Percentiles rank a stretch among this genome's conserved stretches.
Conservation (phyloP, 768 basidiomycete genomes). For the Agaricus blazei region DNA sequence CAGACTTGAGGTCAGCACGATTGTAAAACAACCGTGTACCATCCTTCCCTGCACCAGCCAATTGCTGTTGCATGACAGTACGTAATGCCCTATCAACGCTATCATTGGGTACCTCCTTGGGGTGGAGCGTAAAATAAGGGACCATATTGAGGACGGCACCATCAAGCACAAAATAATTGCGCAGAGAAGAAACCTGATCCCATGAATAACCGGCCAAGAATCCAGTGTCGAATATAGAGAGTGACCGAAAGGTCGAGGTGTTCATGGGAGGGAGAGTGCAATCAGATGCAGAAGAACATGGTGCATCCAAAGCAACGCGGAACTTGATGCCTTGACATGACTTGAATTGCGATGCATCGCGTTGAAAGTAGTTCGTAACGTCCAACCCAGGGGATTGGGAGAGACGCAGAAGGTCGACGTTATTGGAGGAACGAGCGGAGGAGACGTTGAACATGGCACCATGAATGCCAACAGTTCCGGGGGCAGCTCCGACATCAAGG, state of each 20-base stretch:
- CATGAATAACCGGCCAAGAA: constrained; percentile 85
- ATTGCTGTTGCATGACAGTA: constrained; percentile 49
- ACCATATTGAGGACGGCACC: constrained; percentile 92
- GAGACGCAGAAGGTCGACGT: constrained; percentile 57
- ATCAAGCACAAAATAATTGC: constrained; percentile 83
- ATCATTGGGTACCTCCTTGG: constrained; percentile 63
- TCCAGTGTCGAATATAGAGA: constrained; percentile 61
- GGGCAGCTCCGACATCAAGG: constrained; percentile 47
- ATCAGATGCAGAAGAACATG: constrained; percentile 54
- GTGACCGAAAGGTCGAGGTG: constrained; percentile 49
- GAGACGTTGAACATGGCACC: constrained; percentile 78
- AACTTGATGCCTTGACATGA: constrained; percentile 60
- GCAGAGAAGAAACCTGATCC: constrained; percentile 72
- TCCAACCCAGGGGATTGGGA: constrained; percentile 71
- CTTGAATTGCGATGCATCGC: constrained; percentile 58
- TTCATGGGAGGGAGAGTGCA: constrained; percentile 69
- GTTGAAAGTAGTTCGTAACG: constrained; percentile 82
- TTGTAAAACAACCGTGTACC: constrained; percentile 85
- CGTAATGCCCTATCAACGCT: constrained; percentile 81
- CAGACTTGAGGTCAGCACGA: constrained; percentile 53
- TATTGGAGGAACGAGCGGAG: constrained; percentile 38
- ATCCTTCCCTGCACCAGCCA: constrained; percentile 69
- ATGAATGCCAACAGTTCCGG: constrained; percentile 68
- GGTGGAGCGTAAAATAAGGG: constrained; percentile 77
- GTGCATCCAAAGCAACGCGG: constrained; percentile 66